Percentiles rank a stretch among this genome's conserved stretches.
Conservation (phyloP, 495 filamentous ascomycete species). For the Neurospora sp. region DNA sequence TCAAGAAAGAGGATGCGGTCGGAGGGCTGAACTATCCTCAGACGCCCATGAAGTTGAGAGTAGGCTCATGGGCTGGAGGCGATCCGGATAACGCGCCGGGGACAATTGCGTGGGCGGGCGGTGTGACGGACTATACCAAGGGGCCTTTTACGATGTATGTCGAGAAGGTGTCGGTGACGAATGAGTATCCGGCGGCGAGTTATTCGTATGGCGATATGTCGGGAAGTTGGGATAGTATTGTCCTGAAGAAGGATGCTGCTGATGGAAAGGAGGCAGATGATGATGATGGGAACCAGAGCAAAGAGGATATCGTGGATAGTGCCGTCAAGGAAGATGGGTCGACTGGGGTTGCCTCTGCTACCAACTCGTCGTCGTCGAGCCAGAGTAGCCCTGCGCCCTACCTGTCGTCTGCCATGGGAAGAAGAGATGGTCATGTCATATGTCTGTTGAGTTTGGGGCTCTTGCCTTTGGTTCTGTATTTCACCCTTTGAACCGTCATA, state of each 20-base stretch:
- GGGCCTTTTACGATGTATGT: constrained; percentile 78
- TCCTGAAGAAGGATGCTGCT: not conserved
- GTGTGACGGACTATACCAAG: constrained; percentile 56
- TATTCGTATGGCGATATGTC: constrained; percentile 60
- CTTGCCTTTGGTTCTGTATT: not conserved
- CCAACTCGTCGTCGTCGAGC: not conserved
- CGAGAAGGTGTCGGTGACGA: constrained; percentile 56
- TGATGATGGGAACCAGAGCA: not conserved
- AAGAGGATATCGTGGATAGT: not conserved
- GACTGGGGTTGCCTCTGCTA: not conserved
- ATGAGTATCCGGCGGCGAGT: constrained; percentile 56
- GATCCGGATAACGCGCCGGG: constrained; percentile 55
- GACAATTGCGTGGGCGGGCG: constrained; percentile 82
- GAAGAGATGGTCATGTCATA: not conserved
- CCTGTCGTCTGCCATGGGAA: not conserved
- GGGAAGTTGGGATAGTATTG: constrained; percentile 61
- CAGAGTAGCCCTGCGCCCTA: not conserved
- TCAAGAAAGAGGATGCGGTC: constrained; percentile 48
- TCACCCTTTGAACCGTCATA: not conserved
- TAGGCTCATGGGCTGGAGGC: constrained; percentile 78
- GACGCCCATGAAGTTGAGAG: constrained; percentile 70
- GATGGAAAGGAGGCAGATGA: not conserved
- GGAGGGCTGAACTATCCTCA: constrained; percentile 67
- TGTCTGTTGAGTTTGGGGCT: not conserved
- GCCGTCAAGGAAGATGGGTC: not conserved